Percentiles rank a stretch among this genome's conserved stretches.
Evolutionary conservation across 768 basidiomycete genomes (phyloP).

Genomic region (Leucosporidium creatinivorum): DNA sequence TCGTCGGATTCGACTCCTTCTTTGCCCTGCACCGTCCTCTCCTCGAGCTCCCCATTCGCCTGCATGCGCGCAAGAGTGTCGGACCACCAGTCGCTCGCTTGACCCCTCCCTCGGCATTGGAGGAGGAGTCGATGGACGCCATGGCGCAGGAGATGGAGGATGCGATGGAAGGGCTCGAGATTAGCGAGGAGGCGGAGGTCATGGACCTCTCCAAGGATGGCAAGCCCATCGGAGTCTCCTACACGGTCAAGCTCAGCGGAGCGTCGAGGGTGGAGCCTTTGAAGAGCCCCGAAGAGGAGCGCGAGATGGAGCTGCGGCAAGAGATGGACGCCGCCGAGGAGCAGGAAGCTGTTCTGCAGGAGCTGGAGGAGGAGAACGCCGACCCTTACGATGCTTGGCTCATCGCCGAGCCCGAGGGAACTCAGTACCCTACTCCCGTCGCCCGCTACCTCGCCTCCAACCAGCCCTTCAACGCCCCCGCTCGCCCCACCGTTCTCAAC

Average conservation of each 20-base stretch:
- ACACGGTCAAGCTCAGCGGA: constrained; percentile 14
- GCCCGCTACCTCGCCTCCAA: constrained; percentile 29
- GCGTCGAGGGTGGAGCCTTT: constrained; percentile 19
- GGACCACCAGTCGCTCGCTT: not conserved
- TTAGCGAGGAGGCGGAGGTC: constrained; percentile 5
- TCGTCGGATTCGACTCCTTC: constrained; percentile 26
- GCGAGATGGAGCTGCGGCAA: constrained; percentile 13
- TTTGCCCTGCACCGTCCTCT: constrained; percentile 30
- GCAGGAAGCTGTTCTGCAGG: constrained; percentile 18
- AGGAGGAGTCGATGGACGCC: not conserved
- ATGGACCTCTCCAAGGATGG: constrained; percentile 28
- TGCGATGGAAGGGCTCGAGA: not conserved
- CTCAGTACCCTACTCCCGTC: constrained; percentile 1
- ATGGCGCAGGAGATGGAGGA: not conserved
- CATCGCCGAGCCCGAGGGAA: constrained; percentile 21
- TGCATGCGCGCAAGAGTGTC: constrained; percentile 11
- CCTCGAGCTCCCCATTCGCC: constrained; percentile 29
- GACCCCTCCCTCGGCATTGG: not conserved
- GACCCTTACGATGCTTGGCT: constrained; percentile 32
- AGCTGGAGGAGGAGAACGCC: constrained; percentile 15
- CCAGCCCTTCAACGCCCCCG: constrained; percentile 16
- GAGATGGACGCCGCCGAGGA: constrained; percentile 14
- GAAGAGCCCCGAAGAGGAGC: constrained; percentile 15
- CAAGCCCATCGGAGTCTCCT: constrained; percentile 13
- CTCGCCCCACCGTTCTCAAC: not conserved